Conservation (phyloP, 2,329 filamentous ascomycete genomes). For the Trichoderma hamatum region DNA sequence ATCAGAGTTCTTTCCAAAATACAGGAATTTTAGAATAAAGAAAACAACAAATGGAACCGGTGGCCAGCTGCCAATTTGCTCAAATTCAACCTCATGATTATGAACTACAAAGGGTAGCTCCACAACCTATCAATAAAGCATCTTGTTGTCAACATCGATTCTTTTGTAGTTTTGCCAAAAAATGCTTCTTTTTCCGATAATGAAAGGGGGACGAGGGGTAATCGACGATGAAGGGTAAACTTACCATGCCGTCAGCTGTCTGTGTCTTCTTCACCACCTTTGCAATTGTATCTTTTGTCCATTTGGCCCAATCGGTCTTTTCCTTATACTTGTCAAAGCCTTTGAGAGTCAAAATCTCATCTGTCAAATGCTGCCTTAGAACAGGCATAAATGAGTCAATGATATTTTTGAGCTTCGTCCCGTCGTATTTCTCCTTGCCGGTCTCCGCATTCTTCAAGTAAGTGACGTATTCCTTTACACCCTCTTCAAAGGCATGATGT, state of each 20-base stretch:
- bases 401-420: background rate
- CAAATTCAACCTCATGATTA: background rate
- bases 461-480: conserved; percentile 32
- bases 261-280: background rate
- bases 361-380: background rate
- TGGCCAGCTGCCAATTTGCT: background rate
- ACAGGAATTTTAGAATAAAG: background rate
- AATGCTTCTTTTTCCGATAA: background rate
- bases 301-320: background rate
- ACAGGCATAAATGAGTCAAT: background rate
- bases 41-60: background rate
- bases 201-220: background rate
- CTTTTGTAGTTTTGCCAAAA: background rate
- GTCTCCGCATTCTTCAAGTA: background rate
- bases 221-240: background rate
- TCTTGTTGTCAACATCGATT: background rate
- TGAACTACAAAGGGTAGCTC: background rate
- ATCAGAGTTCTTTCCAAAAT: background rate
- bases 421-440: background rate
- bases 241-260: background rate
- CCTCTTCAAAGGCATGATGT: conserved; percentile 42
- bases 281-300: background rate
- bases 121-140: background rate
- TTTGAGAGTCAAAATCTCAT: background rate
- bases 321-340: background rate